Evolutionary conservation across 148 eudicot species (phyloP).

Genomic region (Cornus kousa): DNA sequence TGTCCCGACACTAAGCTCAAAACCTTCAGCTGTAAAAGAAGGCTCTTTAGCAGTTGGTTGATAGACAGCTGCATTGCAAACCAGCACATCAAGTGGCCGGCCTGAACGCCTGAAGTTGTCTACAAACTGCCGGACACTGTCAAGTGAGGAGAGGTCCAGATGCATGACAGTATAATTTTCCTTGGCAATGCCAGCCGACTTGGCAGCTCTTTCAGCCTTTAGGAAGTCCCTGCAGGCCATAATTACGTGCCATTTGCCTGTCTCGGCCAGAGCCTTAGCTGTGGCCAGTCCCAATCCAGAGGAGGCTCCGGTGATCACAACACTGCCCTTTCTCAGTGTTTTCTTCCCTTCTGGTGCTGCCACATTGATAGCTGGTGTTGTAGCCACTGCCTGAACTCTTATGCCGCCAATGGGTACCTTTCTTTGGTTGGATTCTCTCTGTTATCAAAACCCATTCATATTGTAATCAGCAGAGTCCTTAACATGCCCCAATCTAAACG

Average conservation of each 20-base stretch:
- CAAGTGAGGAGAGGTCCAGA: slow-evolving; percentile 82
- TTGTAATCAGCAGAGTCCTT: not conserved
- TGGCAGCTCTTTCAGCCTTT: slow-evolving; percentile 86
- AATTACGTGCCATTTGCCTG: slow-evolving; percentile 89
- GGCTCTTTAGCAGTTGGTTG: slow-evolving; percentile 77
- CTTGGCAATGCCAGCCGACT: slow-evolving; percentile 69
- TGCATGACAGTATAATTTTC: slow-evolving; percentile 84
- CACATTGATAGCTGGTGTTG: slow-evolving; percentile 51
- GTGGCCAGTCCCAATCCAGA: slow-evolving; percentile 90
- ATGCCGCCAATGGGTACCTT: slow-evolving; percentile 30
- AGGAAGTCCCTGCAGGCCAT: slow-evolving; percentile 94
- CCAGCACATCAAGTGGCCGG: slow-evolving; percentile 67
- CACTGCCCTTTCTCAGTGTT: slow-evolving; percentile 77
- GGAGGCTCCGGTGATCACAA: slow-evolving; percentile 87
- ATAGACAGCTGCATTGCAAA: slow-evolving; percentile 90
- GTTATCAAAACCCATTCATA: not conserved
- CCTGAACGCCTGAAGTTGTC: slow-evolving; percentile 68
- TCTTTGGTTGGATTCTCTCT: slow-evolving; percentile 19
- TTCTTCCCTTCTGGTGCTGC: slow-evolving; percentile 51
- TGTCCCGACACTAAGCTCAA: slow-evolving; percentile 87
- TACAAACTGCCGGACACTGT: slow-evolving; percentile 81
- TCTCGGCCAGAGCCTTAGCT: slow-evolving; percentile 79
- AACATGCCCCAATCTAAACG: not conserved
- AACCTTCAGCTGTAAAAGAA: slow-evolving; percentile 75
- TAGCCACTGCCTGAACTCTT: slow-evolving; percentile 53